Evolutionary conservation across 2,329 filamentous ascomycete genomes (phyloP), one percentile per base, ranked within the genome.

Genomic region (Fusarium longipes): DNA sequence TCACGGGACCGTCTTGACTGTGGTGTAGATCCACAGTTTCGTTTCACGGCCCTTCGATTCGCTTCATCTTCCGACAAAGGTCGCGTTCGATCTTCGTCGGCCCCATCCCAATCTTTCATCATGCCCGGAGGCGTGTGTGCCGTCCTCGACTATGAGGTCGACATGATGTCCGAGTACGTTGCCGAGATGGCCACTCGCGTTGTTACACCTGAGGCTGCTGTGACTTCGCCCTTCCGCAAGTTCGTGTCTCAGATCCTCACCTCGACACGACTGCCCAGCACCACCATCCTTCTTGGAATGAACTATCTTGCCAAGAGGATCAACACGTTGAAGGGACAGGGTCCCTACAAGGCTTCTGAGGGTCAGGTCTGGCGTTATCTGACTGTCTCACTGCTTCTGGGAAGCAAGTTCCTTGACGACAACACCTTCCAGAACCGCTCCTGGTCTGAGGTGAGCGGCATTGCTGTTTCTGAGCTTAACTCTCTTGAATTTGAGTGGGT

Each of bases 391-490:
- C 82, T 97, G 57, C 86, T 97, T 50, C 84, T 97, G 52, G 94
- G 93, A 62, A 97, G 93, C 87, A 97, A 97, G 82, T 97, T 97
- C 75, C 83, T 97, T 70, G 94, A 97, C 75, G 94, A 97, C 83
- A 97, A 97, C 81, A 97, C 94, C 8, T 97, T 97, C 80, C 94
- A 97, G 84, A 97, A 97, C 81, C 91, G 93, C 55, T 97, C 94
- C 2, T 97, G 94, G 94, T 93, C 94, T 7, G 94, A 97, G 76
- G 94, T 97, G 51, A 97, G 93, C 79, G 93, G 92, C 64, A 97
- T 97, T 70, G 84, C 90, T 30, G 93, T 97, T 20, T 81, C 86
- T 4, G 93, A 97, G 75, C 85, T 97, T 70, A 97, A 97, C 81
- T 83, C 86, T 62, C 86, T 97, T 77, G 94, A 97, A 82, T 88